Conservation (phyloP, 2,329 filamentous ascomycete genomes). For the Diplocarpon mali region DNA sequence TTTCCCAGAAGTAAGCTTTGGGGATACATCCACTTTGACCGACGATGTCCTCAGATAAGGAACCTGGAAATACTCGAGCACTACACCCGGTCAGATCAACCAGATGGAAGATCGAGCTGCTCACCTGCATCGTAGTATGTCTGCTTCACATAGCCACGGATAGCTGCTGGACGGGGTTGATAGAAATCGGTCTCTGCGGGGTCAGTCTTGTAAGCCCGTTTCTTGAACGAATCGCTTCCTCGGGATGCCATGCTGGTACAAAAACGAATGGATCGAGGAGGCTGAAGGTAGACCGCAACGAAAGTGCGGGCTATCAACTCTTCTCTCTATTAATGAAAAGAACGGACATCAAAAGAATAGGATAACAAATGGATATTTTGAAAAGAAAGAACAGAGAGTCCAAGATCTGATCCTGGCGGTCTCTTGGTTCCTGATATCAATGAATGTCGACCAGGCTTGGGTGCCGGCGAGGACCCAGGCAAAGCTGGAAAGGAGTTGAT, state of each 20-base stretch:
- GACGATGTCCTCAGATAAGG: not conserved
- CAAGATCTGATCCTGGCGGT: not conserved
- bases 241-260: constrained; percentile 4
- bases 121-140: constrained; percentile 5
- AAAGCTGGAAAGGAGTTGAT: constrained; percentile 2
- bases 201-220: constrained; percentile 1
- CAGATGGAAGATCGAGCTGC: not conserved
- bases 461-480: not conserved
- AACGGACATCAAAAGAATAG: constrained; percentile 9
- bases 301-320: constrained; percentile 19
- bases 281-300: constrained; percentile 19
- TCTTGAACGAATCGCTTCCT: constrained; percentile 1
- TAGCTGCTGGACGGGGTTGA: not conserved
- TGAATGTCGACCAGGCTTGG: constrained; percentile 8
- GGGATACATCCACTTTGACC: not conserved
- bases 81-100: not conserved
- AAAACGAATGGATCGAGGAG: constrained; percentile 18
- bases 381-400: constrained; percentile 3
- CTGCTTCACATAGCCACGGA: not conserved
- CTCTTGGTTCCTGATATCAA: constrained; percentile 5
- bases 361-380: not conserved
- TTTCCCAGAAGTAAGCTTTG: not conserved
- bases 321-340: constrained; percentile 18
- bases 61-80: not conserved
- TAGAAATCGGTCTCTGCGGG: not conserved